Conservation (phyloP, 2,329 filamentous ascomycete genomes). For the Tolypocladium endophyticum region DNA sequence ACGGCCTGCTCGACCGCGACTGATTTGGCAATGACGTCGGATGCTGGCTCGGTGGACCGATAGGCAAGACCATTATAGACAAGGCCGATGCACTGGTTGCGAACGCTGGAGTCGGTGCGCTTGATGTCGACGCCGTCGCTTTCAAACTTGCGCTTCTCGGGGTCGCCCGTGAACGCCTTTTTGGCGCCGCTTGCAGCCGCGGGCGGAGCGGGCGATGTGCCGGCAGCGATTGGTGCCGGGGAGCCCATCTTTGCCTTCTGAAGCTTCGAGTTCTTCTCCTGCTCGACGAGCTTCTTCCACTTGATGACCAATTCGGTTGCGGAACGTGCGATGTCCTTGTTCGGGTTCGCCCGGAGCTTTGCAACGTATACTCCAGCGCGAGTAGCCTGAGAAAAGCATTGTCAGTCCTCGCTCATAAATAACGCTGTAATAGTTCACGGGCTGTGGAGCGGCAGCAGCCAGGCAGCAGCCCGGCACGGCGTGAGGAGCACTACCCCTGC, state of each 20-base stretch:
- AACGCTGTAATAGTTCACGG: too few species aligned
- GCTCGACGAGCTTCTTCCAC: constrained; percentile 73
- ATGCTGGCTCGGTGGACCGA: constrained; percentile 59
- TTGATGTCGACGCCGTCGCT: constrained; percentile 70
- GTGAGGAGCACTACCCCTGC: not conserved
- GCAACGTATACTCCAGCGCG: constrained; percentile 84
- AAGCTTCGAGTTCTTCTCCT: constrained; percentile 41
- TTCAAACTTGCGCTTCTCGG: constrained; percentile 72
- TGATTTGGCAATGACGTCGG: constrained; percentile 60
- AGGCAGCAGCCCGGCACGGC: not conserved
- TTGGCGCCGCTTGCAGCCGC: constrained; percentile 29
- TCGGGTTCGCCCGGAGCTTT: constrained; percentile 63
- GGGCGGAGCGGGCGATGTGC: constrained; percentile 41
- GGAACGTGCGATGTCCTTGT: constrained; percentile 69
- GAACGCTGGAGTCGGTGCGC: constrained; percentile 61
- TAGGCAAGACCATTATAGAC: constrained; percentile 83
- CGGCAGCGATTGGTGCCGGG: constrained; percentile 32
- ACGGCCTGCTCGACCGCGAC: constrained; percentile 79
- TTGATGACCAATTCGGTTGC: constrained; percentile 78
- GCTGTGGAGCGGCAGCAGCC: not conserved
- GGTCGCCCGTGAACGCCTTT: constrained; percentile 49
- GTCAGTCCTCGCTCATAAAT: not conserved
- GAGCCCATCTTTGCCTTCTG: constrained; percentile 31
- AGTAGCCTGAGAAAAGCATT: constrained; percentile 43
- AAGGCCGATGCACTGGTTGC: constrained; percentile 80